Percentiles rank a stretch among this genome's conserved stretches.
Conservation (phyloP, 2,329 filamentous ascomycete genomes). For the Teratosphaeria zuluensis region DNA sequence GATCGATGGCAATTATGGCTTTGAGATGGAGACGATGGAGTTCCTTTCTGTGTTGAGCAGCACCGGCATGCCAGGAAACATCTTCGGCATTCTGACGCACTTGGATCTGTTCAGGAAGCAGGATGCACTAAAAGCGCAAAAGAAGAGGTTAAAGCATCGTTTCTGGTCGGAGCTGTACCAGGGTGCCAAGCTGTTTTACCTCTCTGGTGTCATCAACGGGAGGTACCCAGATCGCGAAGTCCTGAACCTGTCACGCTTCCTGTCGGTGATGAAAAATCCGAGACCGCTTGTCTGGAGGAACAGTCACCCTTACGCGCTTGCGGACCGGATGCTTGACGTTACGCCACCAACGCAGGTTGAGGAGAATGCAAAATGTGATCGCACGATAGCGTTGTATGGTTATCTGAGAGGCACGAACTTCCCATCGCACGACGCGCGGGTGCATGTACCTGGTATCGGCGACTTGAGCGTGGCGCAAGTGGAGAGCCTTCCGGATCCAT, state of each 20-base stretch:
- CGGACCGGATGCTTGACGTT: conserved; percentile 90
- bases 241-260: conserved; percentile 86
- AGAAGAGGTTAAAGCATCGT: conserved; percentile 90
- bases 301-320: conserved; percentile 84
- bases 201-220: conserved; percentile 93
- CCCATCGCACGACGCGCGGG: conserved; percentile 68
- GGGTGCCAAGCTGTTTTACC: conserved; percentile 91
- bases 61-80: conserved; percentile 96
- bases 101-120: conserved; percentile 92
- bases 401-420: conserved; percentile 95
- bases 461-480: conserved; percentile 77
- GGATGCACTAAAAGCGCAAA: conserved; percentile 80
- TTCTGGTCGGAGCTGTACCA: conserved; percentile 97
- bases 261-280: conserved; percentile 98
- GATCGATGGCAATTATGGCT: conserved; percentile 98
- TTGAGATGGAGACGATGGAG: conserved; percentile 99
- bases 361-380: conserved; percentile 77
- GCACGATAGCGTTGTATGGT: conserved; percentile 82
- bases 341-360: conserved; percentile 90
- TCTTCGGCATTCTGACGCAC: conserved; percentile 94
- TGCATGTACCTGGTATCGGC: conserved; percentile 87
- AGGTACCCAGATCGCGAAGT: conserved; percentile 94
- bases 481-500: conserved; percentile 84
- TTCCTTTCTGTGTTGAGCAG: conserved; percentile 90
- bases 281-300: conserved; percentile 95